Base-by-base conservation (phyloP, 768 basidiomycete species). In the Pleurotus salmoneostramineus region DNA sequence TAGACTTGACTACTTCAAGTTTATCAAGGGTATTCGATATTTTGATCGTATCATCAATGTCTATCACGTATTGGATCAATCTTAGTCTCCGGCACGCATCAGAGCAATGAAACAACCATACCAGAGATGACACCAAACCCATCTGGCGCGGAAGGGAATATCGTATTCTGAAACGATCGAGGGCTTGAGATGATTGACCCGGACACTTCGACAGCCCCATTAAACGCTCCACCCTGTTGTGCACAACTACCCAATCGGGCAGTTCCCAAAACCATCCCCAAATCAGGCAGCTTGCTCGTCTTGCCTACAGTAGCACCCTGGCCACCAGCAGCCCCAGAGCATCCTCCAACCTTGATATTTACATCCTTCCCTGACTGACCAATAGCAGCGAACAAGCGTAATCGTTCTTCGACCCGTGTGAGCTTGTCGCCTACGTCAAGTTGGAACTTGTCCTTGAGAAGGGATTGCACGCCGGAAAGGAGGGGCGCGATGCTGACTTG, bases 1-100 rank as follows among this genome's bases (percentile, higher is more conserved):
- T 77, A 14, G 74, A 62, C 59, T 74, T 68, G 42, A 72, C 61
- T n/a, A 73, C 62, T 32, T 66, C 63, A 3, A 66, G 55, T 35
- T 62, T 72, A 61, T 77, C 67, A 32, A 77, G 70, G 17, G 71
- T 73, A 57, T 77, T 65, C 0, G 76, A 71, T 11, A 77, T 62
- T 60, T 79, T 79, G 42, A 79, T 65, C 1, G 76, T 79, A 59
- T 77, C 76, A 60, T 79, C 76, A 56, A 77, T 74, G 62, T 79
- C 76, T 77, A 58, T 27, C 21, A 27, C 21, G 21, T 27, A 27
- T 27, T 27, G 3, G 21, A 27, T 27, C 21, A 27, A 27, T 27
- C 21, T 27, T 27, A 27, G 21, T 27, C 21, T 27, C 21, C 21
- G 21, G 21, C 21, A 27, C 21, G 21, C 21, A 21, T 44, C 32